phyloP scores from a whole-genome alignment of 2,329 filamentous ascomycete genomes.

The Keithomyces neogunnii region DNA sequence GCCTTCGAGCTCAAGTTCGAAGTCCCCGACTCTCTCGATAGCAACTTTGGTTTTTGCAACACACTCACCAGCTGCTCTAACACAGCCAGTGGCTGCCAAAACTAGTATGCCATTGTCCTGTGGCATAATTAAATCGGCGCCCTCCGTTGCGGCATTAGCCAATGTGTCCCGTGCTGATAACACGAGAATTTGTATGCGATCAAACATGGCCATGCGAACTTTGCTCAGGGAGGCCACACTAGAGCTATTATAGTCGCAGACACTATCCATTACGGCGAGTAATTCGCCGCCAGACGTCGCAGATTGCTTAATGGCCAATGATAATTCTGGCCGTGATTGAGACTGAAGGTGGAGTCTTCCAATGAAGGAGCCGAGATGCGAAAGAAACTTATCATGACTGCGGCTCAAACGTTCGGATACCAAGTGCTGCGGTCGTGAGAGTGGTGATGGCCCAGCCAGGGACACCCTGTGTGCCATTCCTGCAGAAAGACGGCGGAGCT shows the following conservation, averaged over 20 bases:
- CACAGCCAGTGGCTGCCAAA: slow-evolving; percentile 74
- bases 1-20: slow-evolving; percentile 70
- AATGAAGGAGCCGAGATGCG: slow-evolving; percentile 87
- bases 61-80: slow-evolving; percentile 85
- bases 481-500: slow-evolving; percentile 40
- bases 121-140: slow-evolving; percentile 72
- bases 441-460: slow-evolving; percentile 57
- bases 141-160: slow-evolving; percentile 55
- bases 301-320: slow-evolving; percentile 74
- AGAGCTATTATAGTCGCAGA: slow-evolving; percentile 68
- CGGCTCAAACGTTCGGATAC: slow-evolving; percentile 74
- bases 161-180: slow-evolving; percentile 75
- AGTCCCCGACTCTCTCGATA: slow-evolving; percentile 84
- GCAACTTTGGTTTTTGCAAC: slow-evolving; percentile 78
- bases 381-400: slow-evolving; percentile 82
- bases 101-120: slow-evolving; percentile 70
- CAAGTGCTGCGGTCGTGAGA: slow-evolving; percentile 58
- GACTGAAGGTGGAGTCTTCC: slow-evolving; percentile 83
- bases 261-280: slow-evolving; percentile 69
- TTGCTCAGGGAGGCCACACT: slow-evolving; percentile 58
- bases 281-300: slow-evolving; percentile 74
- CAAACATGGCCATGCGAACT: slow-evolving; percentile 68
- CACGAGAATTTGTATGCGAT: slow-evolving; percentile 71
- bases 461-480: slow-evolving; percentile 67
- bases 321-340: slow-evolving; percentile 77